Evolutionary conservation across 1,284 basidiomycete genomes (phyloP).

Genomic region (Phenoliferia sp.): DNA sequence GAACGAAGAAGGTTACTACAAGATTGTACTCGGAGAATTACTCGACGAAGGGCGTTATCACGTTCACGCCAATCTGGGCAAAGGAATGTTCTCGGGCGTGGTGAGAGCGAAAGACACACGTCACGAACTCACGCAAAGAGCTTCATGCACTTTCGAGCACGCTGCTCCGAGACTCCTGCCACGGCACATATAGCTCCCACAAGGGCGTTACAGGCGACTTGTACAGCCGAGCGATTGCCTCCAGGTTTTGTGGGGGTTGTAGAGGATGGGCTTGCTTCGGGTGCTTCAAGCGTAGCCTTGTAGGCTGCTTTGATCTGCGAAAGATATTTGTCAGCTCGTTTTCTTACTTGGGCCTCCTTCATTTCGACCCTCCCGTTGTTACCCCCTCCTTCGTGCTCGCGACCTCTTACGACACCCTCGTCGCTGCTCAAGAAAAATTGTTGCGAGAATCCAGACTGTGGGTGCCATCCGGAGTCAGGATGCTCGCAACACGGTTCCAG

Average conservation of each 20-base stretch:
- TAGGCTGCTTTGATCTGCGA: constrained; percentile 46
- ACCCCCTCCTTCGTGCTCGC: no score
- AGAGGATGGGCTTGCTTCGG: constrained; percentile 45
- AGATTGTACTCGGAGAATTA: constrained; percentile 87
- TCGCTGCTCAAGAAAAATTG: no score
- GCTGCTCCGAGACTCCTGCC: no score
- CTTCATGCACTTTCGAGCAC: no score
- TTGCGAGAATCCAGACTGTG: no score
- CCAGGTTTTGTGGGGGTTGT: constrained; percentile 49
- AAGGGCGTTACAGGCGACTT: constrained; percentile 68
- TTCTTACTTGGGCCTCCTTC: neutral
- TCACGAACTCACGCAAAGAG: no score
- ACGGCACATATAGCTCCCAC: constrained; percentile 52
- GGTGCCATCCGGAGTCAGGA: no score
- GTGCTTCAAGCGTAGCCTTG: constrained; percentile 72
- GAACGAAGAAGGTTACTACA: constrained; percentile 89
- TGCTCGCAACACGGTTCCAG: no score
- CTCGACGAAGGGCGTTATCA: constrained; percentile 82
- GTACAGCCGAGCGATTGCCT: constrained; percentile 64
- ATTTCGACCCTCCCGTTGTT: no score
- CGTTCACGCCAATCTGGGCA: constrained; percentile 87
- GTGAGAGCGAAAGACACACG: constrained; percentile 81
- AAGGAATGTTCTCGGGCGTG: constrained; percentile 98
- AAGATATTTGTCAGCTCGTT: neutral
- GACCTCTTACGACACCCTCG: no score